A percentile compares a stretch with the other conserved stretches of the same genome.
Evolutionary conservation across 164 flowering plant species (phyloP).

Genomic region (Magnolia sinica): DNA sequence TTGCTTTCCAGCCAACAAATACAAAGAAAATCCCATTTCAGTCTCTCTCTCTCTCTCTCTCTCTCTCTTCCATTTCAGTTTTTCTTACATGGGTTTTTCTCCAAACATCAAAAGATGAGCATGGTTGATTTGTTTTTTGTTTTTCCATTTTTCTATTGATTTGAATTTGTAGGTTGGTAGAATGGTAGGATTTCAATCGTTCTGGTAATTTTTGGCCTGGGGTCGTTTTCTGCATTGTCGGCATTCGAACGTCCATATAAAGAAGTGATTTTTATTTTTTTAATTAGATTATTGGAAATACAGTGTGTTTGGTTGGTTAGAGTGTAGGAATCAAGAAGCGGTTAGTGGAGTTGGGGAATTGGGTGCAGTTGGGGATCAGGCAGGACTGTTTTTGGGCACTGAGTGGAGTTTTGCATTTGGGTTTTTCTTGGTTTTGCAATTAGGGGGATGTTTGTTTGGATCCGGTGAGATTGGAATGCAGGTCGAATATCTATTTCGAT

Average conservation of each 20-base stretch:
- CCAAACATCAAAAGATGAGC: neutral
- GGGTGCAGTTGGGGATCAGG: constrained; percentile 10
- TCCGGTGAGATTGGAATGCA: neutral
- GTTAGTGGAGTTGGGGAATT: neutral
- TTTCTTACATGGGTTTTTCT: neutral
- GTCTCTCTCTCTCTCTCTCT: neutral
- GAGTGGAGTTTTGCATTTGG: constrained; percentile 1
- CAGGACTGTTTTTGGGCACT: neutral
- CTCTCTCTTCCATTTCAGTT: neutral
- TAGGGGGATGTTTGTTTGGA: neutral
- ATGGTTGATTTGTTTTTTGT: constrained; percentile 5
- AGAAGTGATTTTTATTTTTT: constrained; percentile 13
- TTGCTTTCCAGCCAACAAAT: constrained; percentile 48
- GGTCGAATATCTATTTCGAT: neutral
- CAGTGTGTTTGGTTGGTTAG: constrained; percentile 8
- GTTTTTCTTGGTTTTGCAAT: constrained; percentile 7
- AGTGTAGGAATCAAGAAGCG: neutral
- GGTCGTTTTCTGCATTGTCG: constrained; percentile 64
- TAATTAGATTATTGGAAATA: constrained; percentile 2
- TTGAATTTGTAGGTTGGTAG: constrained; percentile 23
- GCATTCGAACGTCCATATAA: constrained; percentile 30
- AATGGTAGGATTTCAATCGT: neutral
- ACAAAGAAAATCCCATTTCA: neutral
- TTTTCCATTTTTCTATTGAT: constrained; percentile 8
- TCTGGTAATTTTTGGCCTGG: constrained; percentile 23